These are phyloP conservation scores for Torulaspora pretoriensis DNA, from an alignment of 1,139 yeast species.

Conservation along the genomic window DNA sequence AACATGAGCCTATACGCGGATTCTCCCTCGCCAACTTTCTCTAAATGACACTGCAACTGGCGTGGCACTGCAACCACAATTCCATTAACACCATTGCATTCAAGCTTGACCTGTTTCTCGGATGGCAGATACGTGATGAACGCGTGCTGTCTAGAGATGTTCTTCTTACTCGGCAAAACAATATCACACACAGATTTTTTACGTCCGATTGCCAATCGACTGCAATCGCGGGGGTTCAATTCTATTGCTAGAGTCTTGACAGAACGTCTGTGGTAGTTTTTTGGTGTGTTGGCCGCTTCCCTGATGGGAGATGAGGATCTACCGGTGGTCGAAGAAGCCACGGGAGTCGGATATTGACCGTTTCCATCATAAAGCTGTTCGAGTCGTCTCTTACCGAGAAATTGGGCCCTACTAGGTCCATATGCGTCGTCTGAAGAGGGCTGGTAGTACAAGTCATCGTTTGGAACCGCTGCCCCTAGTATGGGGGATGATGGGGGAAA, in stretches of 20 bases:
- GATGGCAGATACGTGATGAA: constrained; percentile 31
- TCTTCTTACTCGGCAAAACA: constrained; percentile 31
- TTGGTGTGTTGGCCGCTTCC: constrained; percentile 32
- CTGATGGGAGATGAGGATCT: constrained; percentile 44
- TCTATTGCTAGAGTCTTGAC: constrained; percentile 14
- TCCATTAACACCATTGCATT: constrained; percentile 40
- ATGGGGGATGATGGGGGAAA: constrained; percentile 69
- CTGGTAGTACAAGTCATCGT: constrained; percentile 28
- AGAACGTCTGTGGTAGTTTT: constrained; percentile 36
- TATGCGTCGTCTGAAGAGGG: constrained; percentile 15
- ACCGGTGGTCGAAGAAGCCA: constrained; percentile 52
- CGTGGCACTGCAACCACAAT: constrained; percentile 34
- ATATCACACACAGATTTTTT: constrained; percentile 32
- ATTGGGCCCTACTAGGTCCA: neutral
- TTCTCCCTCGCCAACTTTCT: constrained; percentile 14
- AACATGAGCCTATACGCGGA: constrained; percentile 19
- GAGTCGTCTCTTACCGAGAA: constrained; percentile 2
- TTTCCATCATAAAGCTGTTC: constrained; percentile 7
- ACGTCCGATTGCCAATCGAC: constrained; percentile 31
- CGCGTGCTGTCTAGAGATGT: constrained; percentile 36
- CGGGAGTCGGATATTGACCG: constrained; percentile 45
- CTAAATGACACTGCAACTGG: constrained; percentile 26
- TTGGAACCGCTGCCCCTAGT: constrained; percentile 4
- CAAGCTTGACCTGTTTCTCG: constrained; percentile 32
- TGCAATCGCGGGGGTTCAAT: constrained; percentile 20